phyloP scores from a whole-genome alignment of 768 basidiomycete species.

The Phlegmacium glaucopus region DNA sequence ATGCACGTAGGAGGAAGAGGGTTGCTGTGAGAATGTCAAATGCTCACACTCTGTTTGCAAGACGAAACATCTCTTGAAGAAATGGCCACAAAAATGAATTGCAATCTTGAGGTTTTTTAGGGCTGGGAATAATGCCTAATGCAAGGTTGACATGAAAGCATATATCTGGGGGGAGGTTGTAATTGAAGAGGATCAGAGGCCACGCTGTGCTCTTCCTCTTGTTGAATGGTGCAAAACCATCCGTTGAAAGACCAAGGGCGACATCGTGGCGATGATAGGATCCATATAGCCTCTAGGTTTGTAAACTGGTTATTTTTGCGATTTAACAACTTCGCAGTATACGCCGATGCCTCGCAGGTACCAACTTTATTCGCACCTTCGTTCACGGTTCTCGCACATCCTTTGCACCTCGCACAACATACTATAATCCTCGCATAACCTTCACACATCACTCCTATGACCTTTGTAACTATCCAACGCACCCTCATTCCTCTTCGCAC shows the following conservation, averaged over 20 bases:
- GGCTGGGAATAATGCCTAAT: constrained; percentile 44
- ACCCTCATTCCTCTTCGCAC: too few species aligned
- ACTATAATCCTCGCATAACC: too few species aligned
- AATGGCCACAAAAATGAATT: constrained; percentile 42
- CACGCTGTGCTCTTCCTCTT: constrained; percentile 30
- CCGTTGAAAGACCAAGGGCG: constrained; percentile 38
- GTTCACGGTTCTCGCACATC: too few species aligned
- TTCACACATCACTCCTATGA: too few species aligned
- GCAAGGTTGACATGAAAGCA: constrained; percentile 31
- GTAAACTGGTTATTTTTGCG: too few species aligned
- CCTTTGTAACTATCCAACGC: too few species aligned
- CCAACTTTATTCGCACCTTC: too few species aligned
- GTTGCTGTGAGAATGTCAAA: constrained; percentile 14
- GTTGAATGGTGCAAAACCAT: constrained; percentile 41
- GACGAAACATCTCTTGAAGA: constrained; percentile 32
- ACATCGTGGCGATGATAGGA: constrained; percentile 37
- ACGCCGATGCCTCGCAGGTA: too few species aligned
- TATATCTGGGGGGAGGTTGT: constrained; percentile 28
- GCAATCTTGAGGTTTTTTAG: constrained; percentile 37
- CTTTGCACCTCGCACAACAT: too few species aligned
- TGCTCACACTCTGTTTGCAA: constrained; percentile 34
- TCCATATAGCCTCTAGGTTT: too few species aligned
- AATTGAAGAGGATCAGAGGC: constrained; percentile 39
- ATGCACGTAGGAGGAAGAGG: constrained; percentile 14
- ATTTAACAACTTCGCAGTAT: too few species aligned